These are phyloP conservation scores for Botrytis fabae DNA, from an alignment of 2,329 filamentous ascomycete species.

Conservation along the genomic window DNA sequence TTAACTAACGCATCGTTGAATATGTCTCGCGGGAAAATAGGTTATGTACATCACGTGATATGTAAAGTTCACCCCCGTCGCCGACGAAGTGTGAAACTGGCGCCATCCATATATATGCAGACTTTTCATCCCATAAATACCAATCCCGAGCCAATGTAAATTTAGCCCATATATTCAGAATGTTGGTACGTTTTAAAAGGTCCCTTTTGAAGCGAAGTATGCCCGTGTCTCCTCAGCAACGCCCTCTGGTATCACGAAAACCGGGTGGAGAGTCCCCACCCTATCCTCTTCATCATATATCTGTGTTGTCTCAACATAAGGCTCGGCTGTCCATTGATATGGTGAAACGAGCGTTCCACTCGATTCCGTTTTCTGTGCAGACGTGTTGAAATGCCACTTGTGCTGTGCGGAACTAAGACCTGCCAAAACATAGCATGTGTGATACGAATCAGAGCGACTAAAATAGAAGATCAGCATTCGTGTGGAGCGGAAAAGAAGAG, in stretches of 20 bases:
- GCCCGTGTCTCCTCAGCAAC: constrained; percentile 36
- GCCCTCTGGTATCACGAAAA: constrained; percentile 79
- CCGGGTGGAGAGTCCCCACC: constrained; percentile 72
- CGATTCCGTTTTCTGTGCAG: constrained; percentile 42
- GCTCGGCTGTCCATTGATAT: constrained; percentile 45
- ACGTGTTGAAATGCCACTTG: constrained; percentile 51
- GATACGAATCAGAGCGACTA: constrained; percentile 81
- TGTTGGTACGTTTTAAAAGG: constrained; percentile 30
- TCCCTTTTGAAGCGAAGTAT: constrained; percentile 38
- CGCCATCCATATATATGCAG: constrained; percentile 2
- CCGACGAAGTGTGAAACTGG: constrained; percentile 3
- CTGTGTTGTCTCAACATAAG: constrained; percentile 52
- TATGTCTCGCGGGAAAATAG: neutral
- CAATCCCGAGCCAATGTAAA: constrained; percentile 12
- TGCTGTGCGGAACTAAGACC: constrained; percentile 84
- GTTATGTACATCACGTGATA: constrained; percentile 7
- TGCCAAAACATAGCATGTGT: constrained; percentile 87
- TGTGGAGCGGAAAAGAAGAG: constrained; percentile 23
- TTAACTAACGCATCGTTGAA: constrained; percentile 7
- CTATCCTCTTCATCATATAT: constrained; percentile 72
- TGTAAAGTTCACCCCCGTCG: neutral
- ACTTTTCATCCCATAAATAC: constrained; percentile 8
- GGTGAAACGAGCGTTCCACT: constrained; percentile 39
- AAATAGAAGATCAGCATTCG: constrained; percentile 29
- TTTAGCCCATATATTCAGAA: neutral